phyloP scores from a whole-genome alignment of 1,284 basidiomycete species.

The Erythrobasidium hasegawianum region DNA sequence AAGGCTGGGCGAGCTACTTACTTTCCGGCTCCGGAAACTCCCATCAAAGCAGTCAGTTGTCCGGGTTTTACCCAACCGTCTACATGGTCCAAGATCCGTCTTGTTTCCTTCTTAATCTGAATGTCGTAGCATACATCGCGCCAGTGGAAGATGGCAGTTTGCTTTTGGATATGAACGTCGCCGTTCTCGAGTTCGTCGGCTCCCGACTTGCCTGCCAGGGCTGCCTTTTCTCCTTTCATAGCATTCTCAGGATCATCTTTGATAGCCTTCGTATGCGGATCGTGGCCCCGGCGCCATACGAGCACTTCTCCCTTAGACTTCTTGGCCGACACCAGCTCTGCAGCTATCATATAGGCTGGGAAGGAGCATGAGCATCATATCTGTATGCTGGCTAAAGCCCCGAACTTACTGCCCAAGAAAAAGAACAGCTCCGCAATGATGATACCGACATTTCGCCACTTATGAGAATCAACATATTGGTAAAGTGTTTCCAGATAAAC shows the following conservation, averaged over 20 bases:
- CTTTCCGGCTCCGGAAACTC: slow-evolving; percentile 68
- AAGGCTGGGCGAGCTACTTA: slow-evolving; percentile 61
- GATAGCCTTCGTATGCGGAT: slow-evolving; percentile 45
- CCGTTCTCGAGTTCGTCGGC: slow-evolving; percentile 30
- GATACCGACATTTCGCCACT: slow-evolving; percentile 66
- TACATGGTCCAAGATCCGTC: slow-evolving; percentile 53
- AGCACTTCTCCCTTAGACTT: slow-evolving; percentile 56
- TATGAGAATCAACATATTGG: slow-evolving; percentile 57
- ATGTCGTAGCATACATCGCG: slow-evolving; percentile 54
- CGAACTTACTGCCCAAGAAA: neutral
- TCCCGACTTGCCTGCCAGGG: slow-evolving; percentile 15
- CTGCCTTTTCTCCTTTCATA: slow-evolving; percentile 34
- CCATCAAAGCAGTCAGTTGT: slow-evolving; percentile 65
- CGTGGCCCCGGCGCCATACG: slow-evolving; percentile 53
- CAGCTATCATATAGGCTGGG: slow-evolving; percentile 56
- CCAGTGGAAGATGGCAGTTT: slow-evolving; percentile 53
- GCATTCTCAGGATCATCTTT: slow-evolving; percentile 42
- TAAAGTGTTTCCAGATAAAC: slow-evolving; percentile 61
- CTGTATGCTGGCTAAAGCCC: neutral
- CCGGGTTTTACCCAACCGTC: slow-evolving; percentile 74
- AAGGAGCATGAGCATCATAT: too few relatives aligned
- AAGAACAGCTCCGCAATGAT: slow-evolving; percentile 55
- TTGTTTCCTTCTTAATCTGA: slow-evolving; percentile 56
- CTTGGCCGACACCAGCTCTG: slow-evolving; percentile 54
- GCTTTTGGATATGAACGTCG: slow-evolving; percentile 48